Base-by-base conservation (phyloP, 192 early-diverging fungal genomes). In the Gryganskiella cystojenkinii region DNA sequence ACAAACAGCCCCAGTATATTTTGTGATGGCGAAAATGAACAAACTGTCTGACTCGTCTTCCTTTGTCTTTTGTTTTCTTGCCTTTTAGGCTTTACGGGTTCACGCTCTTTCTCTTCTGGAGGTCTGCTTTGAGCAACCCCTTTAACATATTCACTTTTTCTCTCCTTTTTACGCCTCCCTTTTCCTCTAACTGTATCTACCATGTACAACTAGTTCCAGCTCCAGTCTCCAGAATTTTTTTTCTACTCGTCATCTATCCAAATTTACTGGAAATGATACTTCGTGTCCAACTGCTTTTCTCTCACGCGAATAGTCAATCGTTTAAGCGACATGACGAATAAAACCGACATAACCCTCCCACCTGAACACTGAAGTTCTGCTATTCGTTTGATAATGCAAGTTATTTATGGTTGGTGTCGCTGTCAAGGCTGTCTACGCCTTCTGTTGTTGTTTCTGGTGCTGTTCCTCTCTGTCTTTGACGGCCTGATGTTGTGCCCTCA, bases 401-500 rank as follows among this genome's bases (percentile, higher is more conserved):
- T 43, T n/a, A 45, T 45, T 19, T 45, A 45, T 45, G 44, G 14
- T 45, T 45, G 44, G 19, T 45, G 44, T 17, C 11, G 44, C 19
- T 45, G 47, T 31, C 1, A 17, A 19, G 10, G 4, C 24, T 34
- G 30, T 55, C 30, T 50, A 65, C 56, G 64, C 46, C 46, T 31
- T 27, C n/a, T n/a, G n/a, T n/a, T n/a, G n/a, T 61, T 65, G 20
- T 50, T 59, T 33, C 33, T 68, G 56, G 53, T 60, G 43, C 37
- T 76, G 43, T 24, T 42, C 30, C 6, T 67, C 66, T 7, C 74
- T 52, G 4, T 68, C 74, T 19, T 68, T 54, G 45, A 64, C 74
- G 46, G 74, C 74, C 15, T 78, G 40, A 50, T 78, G 74, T 31
- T 78, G 74, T 60, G 64, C 74, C 40, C 74, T 47, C 74, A 78